These are phyloP conservation scores for Picea sitchensis DNA, from an alignment of 75 land plant species.

Conservation along the genomic window DNA sequence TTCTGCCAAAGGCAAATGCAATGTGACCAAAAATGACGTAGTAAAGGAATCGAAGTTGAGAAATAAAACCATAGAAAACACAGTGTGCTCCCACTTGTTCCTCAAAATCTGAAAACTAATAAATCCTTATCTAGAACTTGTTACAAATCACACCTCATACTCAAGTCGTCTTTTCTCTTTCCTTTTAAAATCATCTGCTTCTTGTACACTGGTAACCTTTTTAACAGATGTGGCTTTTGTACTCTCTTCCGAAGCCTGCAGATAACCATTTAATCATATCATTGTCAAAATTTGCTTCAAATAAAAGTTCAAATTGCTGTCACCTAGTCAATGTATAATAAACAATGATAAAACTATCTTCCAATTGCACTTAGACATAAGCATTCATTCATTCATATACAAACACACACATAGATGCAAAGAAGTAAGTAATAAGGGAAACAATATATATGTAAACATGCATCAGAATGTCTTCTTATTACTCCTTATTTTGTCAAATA, in stretches of 20 bases:
- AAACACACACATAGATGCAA: no score
- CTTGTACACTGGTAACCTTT: conserved; percentile 57
- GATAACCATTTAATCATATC: not conserved
- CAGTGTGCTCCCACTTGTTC: not conserved
- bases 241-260: conserved; percentile 31
- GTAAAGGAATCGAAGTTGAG: not conserved
- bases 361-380: not conserved
- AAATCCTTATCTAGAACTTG: not conserved
- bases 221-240: conserved; percentile 19
- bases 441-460: no score
- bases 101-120: not conserved
- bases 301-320: conserved; percentile 8
- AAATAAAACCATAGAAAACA: not conserved
- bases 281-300: not conserved
- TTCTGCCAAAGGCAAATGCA: conserved; percentile 50
- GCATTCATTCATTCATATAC: no score
- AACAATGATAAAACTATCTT: not conserved
- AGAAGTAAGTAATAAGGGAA: no score
- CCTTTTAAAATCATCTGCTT: conserved; percentile 73
- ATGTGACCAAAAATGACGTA: not conserved
- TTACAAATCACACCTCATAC: conserved; percentile 48
- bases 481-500: no score
- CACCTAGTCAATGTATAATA: not conserved
- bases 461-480: no score
- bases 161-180: conserved; percentile 74